Percentiles rank a stretch among this genome's conserved stretches.
phyloP scores from a whole-genome alignment of 345 rosid species.

The Gossypium rotundifolium region DNA sequence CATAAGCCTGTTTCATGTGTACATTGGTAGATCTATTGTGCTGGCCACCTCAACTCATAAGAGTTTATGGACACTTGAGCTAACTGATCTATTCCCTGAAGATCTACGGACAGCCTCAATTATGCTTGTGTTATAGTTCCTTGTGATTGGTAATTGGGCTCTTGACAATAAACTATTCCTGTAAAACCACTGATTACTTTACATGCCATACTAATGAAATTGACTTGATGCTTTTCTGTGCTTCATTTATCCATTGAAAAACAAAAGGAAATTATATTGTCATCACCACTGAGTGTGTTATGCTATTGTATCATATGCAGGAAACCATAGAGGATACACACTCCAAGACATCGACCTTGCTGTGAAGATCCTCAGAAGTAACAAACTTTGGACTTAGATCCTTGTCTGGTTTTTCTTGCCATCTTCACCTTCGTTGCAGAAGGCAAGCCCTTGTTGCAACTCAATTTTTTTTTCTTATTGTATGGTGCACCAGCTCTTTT shows the following conservation, averaged over 20 bases:
- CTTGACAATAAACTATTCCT: background rate
- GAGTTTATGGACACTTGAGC: background rate
- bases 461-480: background rate
- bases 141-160: constrained; percentile 2
- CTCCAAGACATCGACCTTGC: background rate
- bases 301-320: background rate
- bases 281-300: background rate
- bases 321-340: background rate
- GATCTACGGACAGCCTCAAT: background rate
- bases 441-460: background rate
- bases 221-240: background rate
- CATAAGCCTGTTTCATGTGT: background rate
- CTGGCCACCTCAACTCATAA: constrained; percentile 2
- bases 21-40: background rate
- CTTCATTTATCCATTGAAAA: background rate
- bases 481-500: background rate
- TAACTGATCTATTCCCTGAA: background rate
- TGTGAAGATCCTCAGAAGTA: background rate
- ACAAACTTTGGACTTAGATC: background rate
- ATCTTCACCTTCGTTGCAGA: background rate
- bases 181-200: background rate
- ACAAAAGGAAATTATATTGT: background rate
- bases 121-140: constrained; percentile 6
- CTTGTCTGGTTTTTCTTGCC: background rate
- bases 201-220: background rate